These are phyloP conservation scores for Lachnellula hyalina DNA, from an alignment of 2,329 filamentous ascomycete genomes.

Conservation along the genomic window DNA sequence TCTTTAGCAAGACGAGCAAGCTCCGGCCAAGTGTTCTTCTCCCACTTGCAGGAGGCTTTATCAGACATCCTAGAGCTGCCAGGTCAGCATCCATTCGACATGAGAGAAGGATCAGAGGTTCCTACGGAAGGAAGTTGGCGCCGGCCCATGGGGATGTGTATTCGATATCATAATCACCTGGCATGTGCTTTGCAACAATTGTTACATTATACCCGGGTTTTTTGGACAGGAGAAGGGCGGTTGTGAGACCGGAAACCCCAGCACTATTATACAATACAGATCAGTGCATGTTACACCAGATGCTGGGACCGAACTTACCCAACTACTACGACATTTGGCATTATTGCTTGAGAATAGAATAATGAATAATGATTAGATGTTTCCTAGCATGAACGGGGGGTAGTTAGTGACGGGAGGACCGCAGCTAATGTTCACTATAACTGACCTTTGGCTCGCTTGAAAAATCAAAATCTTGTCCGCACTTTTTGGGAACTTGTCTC, in stretches of 20 bases:
- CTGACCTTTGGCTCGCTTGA: too few relatives aligned
- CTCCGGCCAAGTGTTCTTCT: constrained; percentile 59
- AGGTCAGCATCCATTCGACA: constrained; percentile 33
- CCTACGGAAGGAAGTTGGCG: constrained; percentile 71
- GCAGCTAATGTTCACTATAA: too few relatives aligned
- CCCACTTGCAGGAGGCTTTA: constrained; percentile 43
- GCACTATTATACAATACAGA: constrained; percentile 40
- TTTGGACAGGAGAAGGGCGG: constrained; percentile 55
- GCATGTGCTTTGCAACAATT: constrained; percentile 82
- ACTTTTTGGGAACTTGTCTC: too few relatives aligned
- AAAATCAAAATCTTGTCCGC: too few relatives aligned
- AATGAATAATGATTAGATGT: not conserved
- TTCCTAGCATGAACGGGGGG: not conserved
- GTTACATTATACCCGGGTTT: constrained; percentile 56
- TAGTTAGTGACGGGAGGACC: too few relatives aligned
- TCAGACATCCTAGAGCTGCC: constrained; percentile 14
- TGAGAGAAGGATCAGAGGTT: not conserved
- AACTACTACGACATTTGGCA: constrained; percentile 35
- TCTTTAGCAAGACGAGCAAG: constrained; percentile 55
- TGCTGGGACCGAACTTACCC: constrained; percentile 26
- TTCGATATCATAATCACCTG: constrained; percentile 86
- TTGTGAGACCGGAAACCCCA: constrained; percentile 61
- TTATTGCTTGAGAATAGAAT: constrained; percentile 7
- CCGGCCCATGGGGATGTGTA: constrained; percentile 89
- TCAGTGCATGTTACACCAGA: not conserved